Evolutionary conservation across 2,329 filamentous ascomycete genomes (phyloP), one percentile per base, ranked within the genome.

Genomic region (Truncatella angustata): DNA sequence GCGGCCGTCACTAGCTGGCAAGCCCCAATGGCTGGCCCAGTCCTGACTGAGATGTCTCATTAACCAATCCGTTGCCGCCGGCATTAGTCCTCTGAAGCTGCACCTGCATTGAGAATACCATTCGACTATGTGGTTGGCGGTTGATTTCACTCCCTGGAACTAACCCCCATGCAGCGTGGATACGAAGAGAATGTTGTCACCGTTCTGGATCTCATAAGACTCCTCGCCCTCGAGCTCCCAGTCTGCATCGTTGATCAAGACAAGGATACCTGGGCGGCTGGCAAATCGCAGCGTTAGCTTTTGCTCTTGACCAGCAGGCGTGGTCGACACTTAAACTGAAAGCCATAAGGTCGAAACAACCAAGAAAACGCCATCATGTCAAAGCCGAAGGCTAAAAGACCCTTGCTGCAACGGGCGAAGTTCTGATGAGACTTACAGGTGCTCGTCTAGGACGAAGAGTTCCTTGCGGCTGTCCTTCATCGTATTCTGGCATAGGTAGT

Each of bases 211-310:
- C 71, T 91, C 86, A 67, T 97, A 97, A 59, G 85, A 81, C 66
- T 94, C 91, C 72, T 97, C 93, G 16, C 92, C 94, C 72, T 97
- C 94, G 11, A 99, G 82, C 70, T 97, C 94, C 94, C 94, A 99
- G 70, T 99, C 94, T 23, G 91, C 90, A 63, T 99, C 94, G 67
- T 99, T 99, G 70, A 99, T 96, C 52, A 99, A 79, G 24, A 97
- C 93, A 39, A 99, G 82, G 68, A 99, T 96, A 3, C 94, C 94
- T 4, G 94, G 94, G 49, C 94, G 91, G 55, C 93, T 97, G 60
- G 46, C 49, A n/a, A 54, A 54, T 49, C 49, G 45, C 54, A 60
- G 64, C 59, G 64, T 60, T 56, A 60, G 59, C 54, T 44, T n/a
- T 55, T 46, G 40, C 50, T 50, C 36, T 28, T 21, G 21, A 10